Evolutionary conservation across 2,329 filamentous ascomycete genomes (phyloP), one percentile per base, ranked within the genome.

Genomic region (Byssothecium circinans): DNA sequence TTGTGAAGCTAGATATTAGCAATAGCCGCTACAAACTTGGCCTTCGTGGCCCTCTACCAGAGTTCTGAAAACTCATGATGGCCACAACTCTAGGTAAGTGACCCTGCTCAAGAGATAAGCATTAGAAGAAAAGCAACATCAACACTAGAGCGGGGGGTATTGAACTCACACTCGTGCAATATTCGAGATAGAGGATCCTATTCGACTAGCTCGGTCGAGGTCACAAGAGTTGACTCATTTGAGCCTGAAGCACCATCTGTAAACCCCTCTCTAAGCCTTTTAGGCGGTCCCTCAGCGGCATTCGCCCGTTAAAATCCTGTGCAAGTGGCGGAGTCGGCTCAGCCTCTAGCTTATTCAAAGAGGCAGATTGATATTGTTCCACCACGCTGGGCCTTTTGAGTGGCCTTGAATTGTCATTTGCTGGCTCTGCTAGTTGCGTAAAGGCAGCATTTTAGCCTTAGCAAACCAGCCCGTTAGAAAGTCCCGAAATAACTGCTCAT

Each of bases 261-360:
- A 39, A 39, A 19, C 18, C n/a, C 23, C 25, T 41, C 38, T 41
- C 38, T 41, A 11, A 2, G 23, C 23, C 38, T 41, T 41, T 41
- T 41, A 41, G 38, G 23, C 11, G 19, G 23, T 12, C 38, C 29
- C 23, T 15, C 15, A 17, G 12, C 14, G 15, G 23, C 23, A 41
- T 30, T 4, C 18, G 5, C 12, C n/a, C 15, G 12, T 41, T 12
- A 3, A 17, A 29, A 30, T 41, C 25, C 18, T 41, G 11, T 29
- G 11, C 2, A 12, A 41, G 22, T 41, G 18, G 23, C 15, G 18
- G 38, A 41, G 22, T 41, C 19, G 15, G 23, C 23, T 29, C 19
- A 41, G 23, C 6, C 23, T 5, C 22, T 22, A 19, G 8, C 11
- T 10, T 14, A n/a, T 17, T 12, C 29, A 10, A 6, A 29, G n/a